Evolutionary conservation across 169 alveolate genomes (phyloP).

Genomic region (Pseudocohnilembus persalinus): DNA sequence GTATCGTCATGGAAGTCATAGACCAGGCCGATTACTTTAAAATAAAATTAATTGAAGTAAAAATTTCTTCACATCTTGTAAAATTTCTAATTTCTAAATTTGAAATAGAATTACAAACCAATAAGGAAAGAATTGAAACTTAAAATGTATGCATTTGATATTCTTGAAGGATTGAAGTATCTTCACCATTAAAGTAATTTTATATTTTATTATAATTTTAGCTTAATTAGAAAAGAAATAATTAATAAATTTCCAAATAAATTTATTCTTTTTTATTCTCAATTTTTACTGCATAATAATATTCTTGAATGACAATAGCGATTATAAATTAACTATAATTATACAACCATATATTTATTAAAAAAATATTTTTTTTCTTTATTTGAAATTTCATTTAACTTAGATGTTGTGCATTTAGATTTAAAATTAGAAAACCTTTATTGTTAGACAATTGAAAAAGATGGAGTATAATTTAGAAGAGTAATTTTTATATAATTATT

Average conservation of each 20-base stretch:
- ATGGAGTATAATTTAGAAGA: background rate
- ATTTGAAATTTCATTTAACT: no score
- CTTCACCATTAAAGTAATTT: background rate
- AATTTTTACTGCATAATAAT: no score
- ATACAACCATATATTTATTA: no score
- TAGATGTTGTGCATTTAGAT: background rate
- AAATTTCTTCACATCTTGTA: no score
- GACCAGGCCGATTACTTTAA: background rate
- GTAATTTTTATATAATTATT: background rate
- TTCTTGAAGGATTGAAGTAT: background rate
- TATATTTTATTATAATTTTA: no score
- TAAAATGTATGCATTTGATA: background rate
- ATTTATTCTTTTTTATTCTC: no score
- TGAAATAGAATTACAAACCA: background rate
- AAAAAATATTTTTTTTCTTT: no score
- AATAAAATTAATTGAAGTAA: background rate
- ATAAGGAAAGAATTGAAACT: background rate
- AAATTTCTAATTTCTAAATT: background rate
- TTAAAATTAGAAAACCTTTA: background rate
- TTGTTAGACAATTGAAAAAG: background rate
- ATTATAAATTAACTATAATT: no score
- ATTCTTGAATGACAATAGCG: no score
- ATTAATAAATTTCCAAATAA: no score
- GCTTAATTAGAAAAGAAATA: no score
- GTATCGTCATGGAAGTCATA: background rate